phyloP scores from a whole-genome alignment of 2,329 filamentous ascomycete species.

The Sclerotinia glacialis region DNA sequence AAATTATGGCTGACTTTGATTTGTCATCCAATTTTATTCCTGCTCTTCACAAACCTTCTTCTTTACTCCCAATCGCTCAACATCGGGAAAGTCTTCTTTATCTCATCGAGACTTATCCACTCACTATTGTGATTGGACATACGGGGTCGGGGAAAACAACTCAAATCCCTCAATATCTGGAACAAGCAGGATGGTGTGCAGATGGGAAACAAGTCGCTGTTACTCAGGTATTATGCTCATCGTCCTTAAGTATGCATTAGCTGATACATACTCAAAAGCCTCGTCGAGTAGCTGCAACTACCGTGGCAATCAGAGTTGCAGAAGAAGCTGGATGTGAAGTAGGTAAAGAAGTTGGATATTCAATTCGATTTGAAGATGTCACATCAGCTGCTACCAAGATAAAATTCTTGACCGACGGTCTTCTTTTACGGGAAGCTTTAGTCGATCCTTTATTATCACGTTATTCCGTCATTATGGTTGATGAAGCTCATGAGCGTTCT shows the following conservation, averaged over 20 bases:
- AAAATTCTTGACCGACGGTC: conserved; percentile 92
- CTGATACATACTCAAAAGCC: too few species aligned
- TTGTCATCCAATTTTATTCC: conserved; percentile 65
- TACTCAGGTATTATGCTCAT: conserved; percentile 92
- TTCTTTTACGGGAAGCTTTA: conserved; percentile 86
- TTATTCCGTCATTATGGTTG: conserved; percentile 96
- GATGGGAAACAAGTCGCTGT: conserved; percentile 81
- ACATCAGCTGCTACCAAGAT: conserved; percentile 82
- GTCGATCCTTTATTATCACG: conserved; percentile 87
- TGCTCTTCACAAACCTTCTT: conserved; percentile 79
- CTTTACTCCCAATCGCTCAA: conserved; percentile 81
- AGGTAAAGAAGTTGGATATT: conserved; percentile 90
- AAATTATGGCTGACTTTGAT: conserved; percentile 49
- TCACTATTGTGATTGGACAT: conserved; percentile 88
- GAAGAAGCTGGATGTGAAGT: conserved; percentile 84
- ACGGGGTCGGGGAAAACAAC: conserved; percentile 96
- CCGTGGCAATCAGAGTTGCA: conserved; percentile 82
- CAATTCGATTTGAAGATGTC: conserved; percentile 87
- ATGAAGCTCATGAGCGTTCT: conserved; percentile 93
- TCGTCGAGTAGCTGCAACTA: conserved; percentile 84
- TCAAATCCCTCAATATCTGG: conserved; percentile 88
- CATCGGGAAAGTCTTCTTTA: conserved; percentile 80
- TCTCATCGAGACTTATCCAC: conserved; percentile 75
- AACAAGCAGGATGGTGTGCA: conserved; percentile 83
- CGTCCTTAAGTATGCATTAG: too few species aligned